Conservation (phyloP, 345 rosid genomes). For the Rhizophora mangle region DNA sequence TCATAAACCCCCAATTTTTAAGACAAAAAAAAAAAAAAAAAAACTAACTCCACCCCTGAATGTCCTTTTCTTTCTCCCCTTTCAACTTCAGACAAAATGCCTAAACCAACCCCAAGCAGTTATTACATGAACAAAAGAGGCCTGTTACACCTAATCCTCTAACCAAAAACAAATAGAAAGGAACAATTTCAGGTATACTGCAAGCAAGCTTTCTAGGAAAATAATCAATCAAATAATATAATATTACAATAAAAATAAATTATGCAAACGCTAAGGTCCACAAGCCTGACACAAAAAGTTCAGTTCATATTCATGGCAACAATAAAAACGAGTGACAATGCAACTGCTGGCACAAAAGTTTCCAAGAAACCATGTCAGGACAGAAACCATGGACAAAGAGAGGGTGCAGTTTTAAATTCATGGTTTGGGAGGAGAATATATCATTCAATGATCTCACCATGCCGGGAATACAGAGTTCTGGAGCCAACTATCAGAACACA, state of each 20-base stretch:
- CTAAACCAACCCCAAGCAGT: no score
- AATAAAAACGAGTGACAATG: conserved; percentile 1
- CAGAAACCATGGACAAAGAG: conserved; percentile 24
- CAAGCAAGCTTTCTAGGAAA: no score
- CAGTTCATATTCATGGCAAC: conserved; percentile 4
- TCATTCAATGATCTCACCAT: conserved; percentile 35
- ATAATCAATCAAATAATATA: no score
- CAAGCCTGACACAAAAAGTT: conserved; percentile 14
- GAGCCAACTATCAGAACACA: conserved; percentile 23
- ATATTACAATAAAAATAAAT: neutral
- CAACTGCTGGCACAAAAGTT: neutral
- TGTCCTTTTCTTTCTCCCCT: no score
- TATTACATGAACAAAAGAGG: no score
- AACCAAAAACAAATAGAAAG: no score
- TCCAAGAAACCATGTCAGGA: conserved; percentile 12
- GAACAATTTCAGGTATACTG: no score
- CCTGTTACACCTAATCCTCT: no score
- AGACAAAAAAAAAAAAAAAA: no score
- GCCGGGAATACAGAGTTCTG: conserved; percentile 39
- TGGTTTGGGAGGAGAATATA: conserved; percentile 27
- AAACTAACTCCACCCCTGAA: no score
- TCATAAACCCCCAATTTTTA: no score
- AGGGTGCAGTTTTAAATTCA: conserved; percentile 18
- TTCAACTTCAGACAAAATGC: no score
- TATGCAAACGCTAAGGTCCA: conserved; percentile 14